phyloP scores from a whole-genome alignment of 257 asterid genomes.

The Thymus mandschuricus region DNA sequence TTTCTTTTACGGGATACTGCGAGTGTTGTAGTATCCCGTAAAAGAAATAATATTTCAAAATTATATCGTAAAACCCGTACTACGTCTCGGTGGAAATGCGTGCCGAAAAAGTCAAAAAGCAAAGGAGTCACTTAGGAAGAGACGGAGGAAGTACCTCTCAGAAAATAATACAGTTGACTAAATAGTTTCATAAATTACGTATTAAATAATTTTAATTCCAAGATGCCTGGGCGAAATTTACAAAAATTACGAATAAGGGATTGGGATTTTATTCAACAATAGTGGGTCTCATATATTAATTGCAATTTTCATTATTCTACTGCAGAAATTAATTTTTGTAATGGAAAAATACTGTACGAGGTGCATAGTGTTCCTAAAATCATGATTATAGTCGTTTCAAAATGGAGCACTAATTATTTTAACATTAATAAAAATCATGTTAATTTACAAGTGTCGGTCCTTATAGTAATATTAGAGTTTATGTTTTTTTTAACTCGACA shows the following conservation, averaged over 20 bases:
- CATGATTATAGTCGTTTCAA: slow-evolving; percentile 18
- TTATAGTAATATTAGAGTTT: slow-evolving; percentile 7
- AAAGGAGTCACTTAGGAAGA: no score
- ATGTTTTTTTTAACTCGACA: background rate
- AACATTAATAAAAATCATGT: background rate
- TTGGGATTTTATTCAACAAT: slow-evolving; percentile 3
- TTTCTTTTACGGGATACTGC: no score
- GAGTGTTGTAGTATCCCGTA: no score
- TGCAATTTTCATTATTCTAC: slow-evolving; percentile 11
- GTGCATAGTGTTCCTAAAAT: slow-evolving; percentile 5
- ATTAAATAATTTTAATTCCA: background rate
- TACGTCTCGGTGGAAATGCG: no score
- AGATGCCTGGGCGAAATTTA: background rate
- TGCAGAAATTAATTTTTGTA: slow-evolving; percentile 2
- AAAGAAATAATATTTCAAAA: no score
- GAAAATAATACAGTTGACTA: slow-evolving; percentile 7
- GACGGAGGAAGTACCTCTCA: no score
- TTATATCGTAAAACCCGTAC: no score
- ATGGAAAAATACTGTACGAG: background rate
- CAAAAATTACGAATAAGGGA: background rate
- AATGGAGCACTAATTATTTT: slow-evolving; percentile 26
- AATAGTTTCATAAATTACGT: background rate
- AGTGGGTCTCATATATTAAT: slow-evolving; percentile 21
- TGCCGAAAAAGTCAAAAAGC: no score
- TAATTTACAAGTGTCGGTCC: background rate